A percentile compares a stretch with the other conserved stretches of the same genome.
phyloP scores from a whole-genome alignment of 2,329 filamentous ascomycete genomes.

The Cephalotrichum gorgonifer region DNA sequence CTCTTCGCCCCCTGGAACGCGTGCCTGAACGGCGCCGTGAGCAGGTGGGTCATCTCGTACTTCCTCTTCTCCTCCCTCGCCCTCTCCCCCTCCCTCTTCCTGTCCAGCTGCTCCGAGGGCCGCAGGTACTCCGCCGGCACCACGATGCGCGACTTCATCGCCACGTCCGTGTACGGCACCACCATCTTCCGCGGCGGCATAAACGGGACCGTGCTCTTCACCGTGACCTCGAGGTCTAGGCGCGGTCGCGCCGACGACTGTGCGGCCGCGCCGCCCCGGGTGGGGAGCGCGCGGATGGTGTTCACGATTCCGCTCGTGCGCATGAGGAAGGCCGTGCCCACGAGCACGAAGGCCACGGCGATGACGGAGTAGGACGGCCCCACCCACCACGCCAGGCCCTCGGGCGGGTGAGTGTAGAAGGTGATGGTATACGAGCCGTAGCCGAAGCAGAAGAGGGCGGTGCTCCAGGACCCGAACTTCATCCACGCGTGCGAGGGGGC shows the following conservation, averaged over 20 bases:
- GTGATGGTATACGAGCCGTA: slow-evolving; percentile 40
- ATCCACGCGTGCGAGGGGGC: slow-evolving; percentile 54
- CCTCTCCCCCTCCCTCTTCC: slow-evolving; percentile 24
- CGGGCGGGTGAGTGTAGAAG: slow-evolving; percentile 36
- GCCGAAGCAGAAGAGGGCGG: slow-evolving; percentile 40
- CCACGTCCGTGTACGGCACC: slow-evolving; percentile 21
- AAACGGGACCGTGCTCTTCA: slow-evolving; percentile 39
- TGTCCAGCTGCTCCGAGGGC: slow-evolving; percentile 18
- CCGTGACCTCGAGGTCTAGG: slow-evolving; percentile 41
- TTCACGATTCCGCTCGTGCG: slow-evolving; percentile 48
- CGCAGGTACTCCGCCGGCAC: slow-evolving; percentile 26
- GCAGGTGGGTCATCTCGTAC: slow-evolving; percentile 43
- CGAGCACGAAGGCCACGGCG: slow-evolving; percentile 46
- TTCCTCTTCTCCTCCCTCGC: slow-evolving; percentile 28
- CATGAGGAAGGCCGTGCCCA: slow-evolving; percentile 50
- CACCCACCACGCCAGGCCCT: slow-evolving; percentile 45
- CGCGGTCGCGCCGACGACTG: slow-evolving; percentile 10
- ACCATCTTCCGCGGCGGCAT: slow-evolving; percentile 30
- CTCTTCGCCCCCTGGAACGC: slow-evolving; percentile 27
- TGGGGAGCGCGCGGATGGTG: slow-evolving; percentile 43
- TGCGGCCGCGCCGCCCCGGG: slow-evolving; percentile 9
- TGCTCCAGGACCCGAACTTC: slow-evolving; percentile 47
- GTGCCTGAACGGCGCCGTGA: slow-evolving; percentile 48
- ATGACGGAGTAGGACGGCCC: slow-evolving; percentile 45
- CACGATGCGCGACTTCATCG: slow-evolving; percentile 23